A percentile compares a stretch with the other conserved stretches of the same genome.
phyloP scores from a whole-genome alignment of 2,329 filamentous ascomycete genomes.

The Penicillium digitatum region DNA sequence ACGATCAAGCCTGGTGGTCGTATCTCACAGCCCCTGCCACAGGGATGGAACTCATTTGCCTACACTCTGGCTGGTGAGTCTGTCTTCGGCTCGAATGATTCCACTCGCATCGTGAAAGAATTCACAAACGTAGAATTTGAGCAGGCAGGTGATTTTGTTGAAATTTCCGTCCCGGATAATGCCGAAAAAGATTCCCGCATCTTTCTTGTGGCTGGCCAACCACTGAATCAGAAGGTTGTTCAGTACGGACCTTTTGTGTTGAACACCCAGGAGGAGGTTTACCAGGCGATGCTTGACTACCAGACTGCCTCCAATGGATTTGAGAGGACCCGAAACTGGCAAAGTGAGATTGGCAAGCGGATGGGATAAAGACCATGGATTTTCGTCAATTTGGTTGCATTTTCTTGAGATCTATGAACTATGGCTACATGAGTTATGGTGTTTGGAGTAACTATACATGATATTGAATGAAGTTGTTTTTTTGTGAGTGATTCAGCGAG shows the following conservation, averaged over 20 bases:
- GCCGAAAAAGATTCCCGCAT: constrained; percentile 55
- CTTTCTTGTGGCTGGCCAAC: constrained; percentile 71
- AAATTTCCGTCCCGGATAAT: constrained; percentile 63
- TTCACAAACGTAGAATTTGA: constrained; percentile 91
- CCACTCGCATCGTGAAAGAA: constrained; percentile 41
- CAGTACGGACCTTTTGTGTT: constrained; percentile 87
- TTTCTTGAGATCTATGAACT: neutral
- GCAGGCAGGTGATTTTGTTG: constrained; percentile 69
- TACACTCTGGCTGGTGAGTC: constrained; percentile 76
- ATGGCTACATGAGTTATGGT: neutral
- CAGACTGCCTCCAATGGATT: constrained; percentile 72
- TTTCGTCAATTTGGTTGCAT: neutral
- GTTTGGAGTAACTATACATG: neutral
- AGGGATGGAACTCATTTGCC: constrained; percentile 83
- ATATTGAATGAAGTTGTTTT: neutral
- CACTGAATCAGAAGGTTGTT: constrained; percentile 73
- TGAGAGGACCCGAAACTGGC: constrained; percentile 72
- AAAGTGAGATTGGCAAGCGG: constrained; percentile 79
- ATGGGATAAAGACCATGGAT: constrained; percentile 47
- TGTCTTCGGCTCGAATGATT: constrained; percentile 53
- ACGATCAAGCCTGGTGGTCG: constrained; percentile 73
- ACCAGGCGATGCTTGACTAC: constrained; percentile 72
- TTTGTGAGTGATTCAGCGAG: neutral
- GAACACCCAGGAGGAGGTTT: constrained; percentile 66
- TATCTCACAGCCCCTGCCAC: constrained; percentile 69